Percentiles rank a stretch among this genome's conserved stretches.
phyloP scores from a whole-genome alignment of 2,329 filamentous ascomycete genomes.

The Coniochaeta prunicola region DNA sequence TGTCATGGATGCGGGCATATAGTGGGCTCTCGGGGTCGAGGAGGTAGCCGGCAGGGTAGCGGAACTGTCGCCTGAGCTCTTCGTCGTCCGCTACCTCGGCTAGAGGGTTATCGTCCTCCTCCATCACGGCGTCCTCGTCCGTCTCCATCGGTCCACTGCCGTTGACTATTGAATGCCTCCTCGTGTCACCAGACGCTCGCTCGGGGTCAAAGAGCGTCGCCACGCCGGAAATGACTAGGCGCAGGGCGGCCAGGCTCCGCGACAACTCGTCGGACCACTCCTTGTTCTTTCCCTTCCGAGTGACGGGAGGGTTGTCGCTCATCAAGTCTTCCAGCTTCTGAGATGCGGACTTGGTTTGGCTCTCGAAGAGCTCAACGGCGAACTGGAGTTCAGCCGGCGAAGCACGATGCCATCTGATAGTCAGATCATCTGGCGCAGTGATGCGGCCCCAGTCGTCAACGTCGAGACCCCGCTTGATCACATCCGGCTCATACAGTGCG shows the following conservation, averaged over 20 bases:
- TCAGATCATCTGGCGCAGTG: constrained; percentile 67
- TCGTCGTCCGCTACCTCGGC: constrained; percentile 69
- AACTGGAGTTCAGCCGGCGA: constrained; percentile 75
- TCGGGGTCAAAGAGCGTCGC: constrained; percentile 82
- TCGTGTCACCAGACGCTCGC: constrained; percentile 50
- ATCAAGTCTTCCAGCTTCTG: constrained; percentile 72
- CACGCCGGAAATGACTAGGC: constrained; percentile 84
- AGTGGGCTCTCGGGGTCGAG: constrained; percentile 54
- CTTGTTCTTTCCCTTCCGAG: constrained; percentile 90
- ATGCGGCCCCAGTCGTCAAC: constrained; percentile 78
- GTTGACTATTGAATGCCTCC: constrained; percentile 32
- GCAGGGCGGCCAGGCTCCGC: constrained; percentile 76
- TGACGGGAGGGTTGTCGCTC: constrained; percentile 71
- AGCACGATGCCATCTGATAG: constrained; percentile 87
- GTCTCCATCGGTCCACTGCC: constrained; percentile 46
- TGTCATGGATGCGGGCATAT: constrained; percentile 70
- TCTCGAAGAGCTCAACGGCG: constrained; percentile 81
- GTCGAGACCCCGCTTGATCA: constrained; percentile 63
- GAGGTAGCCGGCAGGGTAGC: constrained; percentile 82
- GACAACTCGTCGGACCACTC: constrained; percentile 98
- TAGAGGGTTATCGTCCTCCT: constrained; percentile 46
- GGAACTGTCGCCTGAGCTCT: constrained; percentile 77
- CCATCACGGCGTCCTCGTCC: constrained; percentile 33
- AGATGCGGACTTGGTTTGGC: constrained; percentile 71
- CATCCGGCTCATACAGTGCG: constrained; percentile 74